phyloP scores from a whole-genome alignment of 73 alveolate genomes.

The Tetrahymena thermophila region DNA sequence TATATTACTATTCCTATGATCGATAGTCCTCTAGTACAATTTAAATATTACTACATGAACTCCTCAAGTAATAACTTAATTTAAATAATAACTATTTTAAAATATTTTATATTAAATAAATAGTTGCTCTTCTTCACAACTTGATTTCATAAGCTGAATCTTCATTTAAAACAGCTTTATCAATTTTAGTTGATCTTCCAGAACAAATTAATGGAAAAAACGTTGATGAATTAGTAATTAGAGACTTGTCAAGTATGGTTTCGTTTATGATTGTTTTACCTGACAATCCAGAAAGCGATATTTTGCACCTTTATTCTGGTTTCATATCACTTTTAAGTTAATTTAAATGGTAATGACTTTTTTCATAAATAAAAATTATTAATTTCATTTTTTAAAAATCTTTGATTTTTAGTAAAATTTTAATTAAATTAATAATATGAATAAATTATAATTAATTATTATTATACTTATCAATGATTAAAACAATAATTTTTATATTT shows the following conservation, averaged over 20 bases:
- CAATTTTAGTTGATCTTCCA: conserved; percentile 20
- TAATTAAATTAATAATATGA: too few relatives aligned
- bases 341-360: conserved; percentile 8
- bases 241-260: conserved; percentile 1
- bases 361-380: background rate
- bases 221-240: background rate
- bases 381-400: background rate
- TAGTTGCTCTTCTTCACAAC: background rate
- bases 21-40: conserved; percentile 29
- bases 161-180: conserved; percentile 16
- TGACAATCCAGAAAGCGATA: conserved; percentile 36
- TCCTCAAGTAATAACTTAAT: background rate
- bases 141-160: conserved; percentile 33
- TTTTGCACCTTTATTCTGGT: conserved; percentile 12
- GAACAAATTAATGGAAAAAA: conserved; percentile 2
- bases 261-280: conserved; percentile 28
- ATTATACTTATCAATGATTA: too few relatives aligned
- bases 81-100: background rate
- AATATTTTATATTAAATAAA: background rate
- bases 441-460: too few relatives aligned
- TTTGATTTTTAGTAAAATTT: too few relatives aligned
- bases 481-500: background rate
- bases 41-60: conserved; percentile 2
- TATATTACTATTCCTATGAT: conserved; percentile 88
- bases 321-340: background rate